Conservation (phyloP, 208 protist species). For the Wallacemonas sp. region DNA sequence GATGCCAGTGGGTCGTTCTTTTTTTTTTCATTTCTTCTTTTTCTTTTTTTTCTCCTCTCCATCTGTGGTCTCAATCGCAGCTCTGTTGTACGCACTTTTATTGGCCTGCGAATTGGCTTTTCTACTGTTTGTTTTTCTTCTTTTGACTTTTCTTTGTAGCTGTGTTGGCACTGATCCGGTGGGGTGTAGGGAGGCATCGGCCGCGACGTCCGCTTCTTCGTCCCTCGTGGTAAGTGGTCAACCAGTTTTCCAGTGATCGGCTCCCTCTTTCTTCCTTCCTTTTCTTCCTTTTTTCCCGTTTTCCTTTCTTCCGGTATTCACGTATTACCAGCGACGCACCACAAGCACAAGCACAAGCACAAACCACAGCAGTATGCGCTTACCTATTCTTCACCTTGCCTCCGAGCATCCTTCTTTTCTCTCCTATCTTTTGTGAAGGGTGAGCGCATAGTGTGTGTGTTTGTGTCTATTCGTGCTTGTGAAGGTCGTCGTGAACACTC, state of each 20-base stretch:
- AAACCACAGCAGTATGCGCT: too few relatives aligned
- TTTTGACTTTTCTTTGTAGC: neutral
- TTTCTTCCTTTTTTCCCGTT: constrained; percentile 5
- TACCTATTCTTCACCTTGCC: neutral
- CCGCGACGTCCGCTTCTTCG: too few relatives aligned
- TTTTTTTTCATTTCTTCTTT: constrained; percentile 1
- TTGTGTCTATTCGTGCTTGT: neutral
- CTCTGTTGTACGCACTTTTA: neutral
- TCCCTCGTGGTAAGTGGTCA: too few relatives aligned
- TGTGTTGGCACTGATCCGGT: too few relatives aligned
- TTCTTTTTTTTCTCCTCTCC: neutral
- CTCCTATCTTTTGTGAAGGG: neutral
- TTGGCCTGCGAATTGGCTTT: neutral
- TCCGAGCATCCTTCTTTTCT: neutral
- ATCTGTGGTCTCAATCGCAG: too few relatives aligned
- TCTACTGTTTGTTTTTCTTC: neutral
- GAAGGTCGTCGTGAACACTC: neutral
- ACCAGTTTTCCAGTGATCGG: too few relatives aligned
- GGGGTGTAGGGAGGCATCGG: too few relatives aligned
- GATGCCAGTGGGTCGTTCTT: constrained; percentile 7
- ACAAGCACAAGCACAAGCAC: too few relatives aligned
- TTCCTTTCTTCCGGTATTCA: neutral
- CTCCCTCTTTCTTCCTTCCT: neutral
- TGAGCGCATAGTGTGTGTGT: neutral
- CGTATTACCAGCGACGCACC: too few relatives aligned